Conservation (phyloP, 2,329 filamentous ascomycete species). For the Colletotrichum abscissum region DNA sequence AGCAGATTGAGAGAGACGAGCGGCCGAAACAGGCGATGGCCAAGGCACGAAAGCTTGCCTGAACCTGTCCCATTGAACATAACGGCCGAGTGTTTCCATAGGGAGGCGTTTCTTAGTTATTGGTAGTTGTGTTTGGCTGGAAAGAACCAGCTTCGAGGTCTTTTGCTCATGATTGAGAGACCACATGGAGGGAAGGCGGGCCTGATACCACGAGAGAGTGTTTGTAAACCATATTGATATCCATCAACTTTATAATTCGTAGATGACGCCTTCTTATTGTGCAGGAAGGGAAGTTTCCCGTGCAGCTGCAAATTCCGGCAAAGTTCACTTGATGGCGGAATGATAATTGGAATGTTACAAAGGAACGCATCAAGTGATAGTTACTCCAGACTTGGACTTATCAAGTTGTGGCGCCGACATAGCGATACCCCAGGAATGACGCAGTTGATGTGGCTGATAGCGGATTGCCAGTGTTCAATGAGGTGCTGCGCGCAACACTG, state of each 20-base stretch:
- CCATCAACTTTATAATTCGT: constrained; percentile 4
- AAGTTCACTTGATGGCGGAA: neutral
- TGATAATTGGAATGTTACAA: neutral
- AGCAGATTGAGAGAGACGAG: constrained; percentile 65
- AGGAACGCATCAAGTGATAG: neutral
- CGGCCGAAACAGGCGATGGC: constrained; percentile 48
- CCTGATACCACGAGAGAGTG: constrained; percentile 29
- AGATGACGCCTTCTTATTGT: neutral
- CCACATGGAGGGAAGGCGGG: neutral
- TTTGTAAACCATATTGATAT: constrained; percentile 29
- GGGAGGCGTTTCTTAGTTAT: constrained; percentile 7
- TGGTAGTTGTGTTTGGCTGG: neutral
- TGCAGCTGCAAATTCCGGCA: neutral
- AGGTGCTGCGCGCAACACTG: neutral
- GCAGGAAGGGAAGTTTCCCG: neutral
- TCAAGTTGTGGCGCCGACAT: neutral
- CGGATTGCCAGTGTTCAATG: neutral
- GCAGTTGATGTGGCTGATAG: neutral
- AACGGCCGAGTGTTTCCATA: neutral
- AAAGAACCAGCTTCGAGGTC: neutral
- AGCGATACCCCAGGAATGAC: neutral
- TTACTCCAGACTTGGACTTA: neutral
- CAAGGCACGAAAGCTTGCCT: constrained; percentile 28
- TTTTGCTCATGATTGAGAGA: neutral
- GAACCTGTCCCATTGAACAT: neutral